Evolutionary conservation across 2,329 filamentous ascomycete species (phyloP).

Genomic region (Paracamarosporium sp.): DNA sequence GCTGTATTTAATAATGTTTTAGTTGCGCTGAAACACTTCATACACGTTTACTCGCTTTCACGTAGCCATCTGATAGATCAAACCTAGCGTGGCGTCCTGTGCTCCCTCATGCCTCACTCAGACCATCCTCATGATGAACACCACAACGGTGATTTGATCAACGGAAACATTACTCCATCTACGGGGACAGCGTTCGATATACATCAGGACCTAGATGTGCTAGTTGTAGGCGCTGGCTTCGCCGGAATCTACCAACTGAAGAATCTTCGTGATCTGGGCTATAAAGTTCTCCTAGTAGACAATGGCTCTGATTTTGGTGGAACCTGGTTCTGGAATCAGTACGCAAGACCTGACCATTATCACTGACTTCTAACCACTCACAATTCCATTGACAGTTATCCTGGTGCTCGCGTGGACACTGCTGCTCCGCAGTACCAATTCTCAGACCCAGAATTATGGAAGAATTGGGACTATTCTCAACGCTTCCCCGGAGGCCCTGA

Average conservation of each 20-base stretch:
- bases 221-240: conserved; percentile 38
- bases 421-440: conserved; percentile 29
- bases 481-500: conserved; percentile 28
- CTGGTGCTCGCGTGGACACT: conserved; percentile 35
- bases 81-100: too few relatives aligned
- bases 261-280: conserved; percentile 29
- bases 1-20: too few relatives aligned
- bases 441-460: conserved; percentile 24
- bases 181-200: neutral
- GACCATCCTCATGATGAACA: neutral
- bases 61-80: too few relatives aligned
- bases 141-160: neutral
- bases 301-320: conserved; percentile 25
- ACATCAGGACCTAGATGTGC: conserved; percentile 25
- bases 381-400: conserved; percentile 18
- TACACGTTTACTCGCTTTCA: too few relatives aligned
- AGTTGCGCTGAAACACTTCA: too few relatives aligned
- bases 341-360: neutral
- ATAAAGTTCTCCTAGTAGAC: conserved; percentile 30
- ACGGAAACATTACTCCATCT: neutral
- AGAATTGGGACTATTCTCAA: conserved; percentile 26
- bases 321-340: conserved; percentile 35
- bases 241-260: conserved; percentile 36
- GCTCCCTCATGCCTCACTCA: neutral
- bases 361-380: neutral